Evolutionary conservation across 148 eudicot species (phyloP), one percentile per base, ranked within the genome.

Genomic region (Diospyros kaki): DNA sequence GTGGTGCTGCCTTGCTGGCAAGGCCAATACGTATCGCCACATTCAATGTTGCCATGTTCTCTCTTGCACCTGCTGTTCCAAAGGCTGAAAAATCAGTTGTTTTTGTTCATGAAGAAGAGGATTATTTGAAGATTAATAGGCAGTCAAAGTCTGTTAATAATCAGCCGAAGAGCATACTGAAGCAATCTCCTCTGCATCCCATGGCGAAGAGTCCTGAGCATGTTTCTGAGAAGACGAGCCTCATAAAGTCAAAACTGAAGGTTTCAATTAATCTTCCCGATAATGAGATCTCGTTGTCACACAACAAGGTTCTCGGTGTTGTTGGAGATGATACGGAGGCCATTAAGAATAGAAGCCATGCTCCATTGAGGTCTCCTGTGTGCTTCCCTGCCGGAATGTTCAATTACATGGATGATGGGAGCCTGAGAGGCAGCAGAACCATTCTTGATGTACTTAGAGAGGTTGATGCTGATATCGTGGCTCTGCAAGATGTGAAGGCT

Each of bases 241-340:
- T 17, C 43, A 53, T 74, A 1, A 90, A 87, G 73, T 72, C 95
- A 0, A 86, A 78, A 59, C 9, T 84, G 8, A 86, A 87, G 77
- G 98, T 94, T 5, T 93, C 97, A 0, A 95, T 95, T 15, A 91
- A 95, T 73, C 85, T 95, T 41, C 99, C 99, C 0, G 98, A 93
- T 17, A 95, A 95, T 52, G 99, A 95, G 73, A 95, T 95, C 56
- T 95, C 98, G 2, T 42, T 91, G 51, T 88, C 94, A 0, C 89
- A 85, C 4, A 77, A 79, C 17, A 74, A 71, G 66, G 63, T 73
- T 17, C 54, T 78, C 17, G 48, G 76, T 69, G 39, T 53, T 9
- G 46, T 69, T 55, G 80, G 67, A n/a, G 61, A 74, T 66, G 39
- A 43, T 48, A 68, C 41, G n/a, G 11, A 52, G 4, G 69, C 17